Evolutionary conservation across 805 yeast genomes (phyloP).

Genomic region (Suhomyces vadensis): DNA sequence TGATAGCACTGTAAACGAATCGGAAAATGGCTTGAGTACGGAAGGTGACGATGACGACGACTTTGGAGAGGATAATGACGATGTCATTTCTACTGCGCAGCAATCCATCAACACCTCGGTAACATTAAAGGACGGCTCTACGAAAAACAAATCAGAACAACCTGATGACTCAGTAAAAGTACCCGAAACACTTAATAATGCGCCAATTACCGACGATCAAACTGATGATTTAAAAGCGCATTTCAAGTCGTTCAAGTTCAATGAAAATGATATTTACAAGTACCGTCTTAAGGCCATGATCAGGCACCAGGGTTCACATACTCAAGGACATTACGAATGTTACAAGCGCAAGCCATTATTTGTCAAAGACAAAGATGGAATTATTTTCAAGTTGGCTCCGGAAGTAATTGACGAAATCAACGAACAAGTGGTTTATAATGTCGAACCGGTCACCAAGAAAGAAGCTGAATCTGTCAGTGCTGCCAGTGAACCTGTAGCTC

Average conservation of each 20-base stretch:
- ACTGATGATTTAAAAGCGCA: slow-evolving; percentile 35
- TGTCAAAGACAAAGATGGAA: slow-evolving; percentile 46
- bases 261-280: slow-evolving; percentile 42
- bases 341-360: slow-evolving; percentile 72
- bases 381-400: slow-evolving; percentile 41
- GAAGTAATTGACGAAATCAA: slow-evolving; percentile 34
- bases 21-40: slow-evolving; percentile 10
- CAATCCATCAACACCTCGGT: slow-evolving; percentile 14
- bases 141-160: not conserved
- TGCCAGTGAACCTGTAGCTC: not conserved
- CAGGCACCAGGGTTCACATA: slow-evolving; percentile 86
- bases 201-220: slow-evolving; percentile 42
- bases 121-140: slow-evolving; percentile 10
- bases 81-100: slow-evolving; percentile 17
- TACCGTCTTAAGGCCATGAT: slow-evolving; percentile 72
- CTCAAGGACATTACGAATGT: slow-evolving; percentile 89
- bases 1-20: slow-evolving; percentile 7
- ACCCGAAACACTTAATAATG: slow-evolving; percentile 33
- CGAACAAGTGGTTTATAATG: slow-evolving; percentile 14
- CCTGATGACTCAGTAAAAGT: slow-evolving; percentile 8
- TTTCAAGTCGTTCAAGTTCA: slow-evolving; percentile 39
- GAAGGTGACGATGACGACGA: slow-evolving; percentile 22
- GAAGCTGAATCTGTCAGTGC: not conserved
- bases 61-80: slow-evolving; percentile 20
- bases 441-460: not conserved